phyloP scores from a whole-genome alignment of 345 rosid genomes.

The Citrus cavaleriei region DNA sequence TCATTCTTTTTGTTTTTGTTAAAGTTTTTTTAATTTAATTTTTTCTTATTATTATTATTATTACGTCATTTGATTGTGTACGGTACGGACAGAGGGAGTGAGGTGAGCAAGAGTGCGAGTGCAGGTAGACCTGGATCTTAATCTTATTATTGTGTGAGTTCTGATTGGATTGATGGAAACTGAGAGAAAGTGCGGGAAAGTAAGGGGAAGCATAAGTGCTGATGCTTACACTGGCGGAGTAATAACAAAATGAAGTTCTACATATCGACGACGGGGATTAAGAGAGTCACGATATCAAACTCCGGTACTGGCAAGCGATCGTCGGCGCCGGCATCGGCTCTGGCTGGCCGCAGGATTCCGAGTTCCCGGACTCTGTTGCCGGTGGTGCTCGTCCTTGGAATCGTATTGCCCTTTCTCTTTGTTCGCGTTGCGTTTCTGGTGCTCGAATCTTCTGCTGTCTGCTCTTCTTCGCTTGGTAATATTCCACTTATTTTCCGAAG shows the following conservation, averaged over 20 bases:
- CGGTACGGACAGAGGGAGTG: constrained; percentile 1
- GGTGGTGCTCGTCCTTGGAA: constrained; percentile 50
- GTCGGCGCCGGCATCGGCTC: constrained; percentile 25
- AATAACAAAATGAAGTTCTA: constrained; percentile 52
- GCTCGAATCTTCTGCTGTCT: constrained; percentile 69
- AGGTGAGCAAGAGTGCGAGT: not conserved
- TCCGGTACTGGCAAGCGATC: constrained; percentile 35
- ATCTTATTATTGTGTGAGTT: not conserved
- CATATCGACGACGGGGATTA: constrained; percentile 65
- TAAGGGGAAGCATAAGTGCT: not conserved
- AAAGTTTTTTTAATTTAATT: not conserved
- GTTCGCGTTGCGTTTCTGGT: constrained; percentile 68
- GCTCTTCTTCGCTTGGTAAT: constrained; percentile 57
- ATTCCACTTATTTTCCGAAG: too few species aligned
- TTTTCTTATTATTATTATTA: not conserved
- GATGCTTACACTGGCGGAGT: not conserved
- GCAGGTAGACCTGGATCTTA: constrained; percentile 8
- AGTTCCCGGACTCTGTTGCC: constrained; percentile 47
- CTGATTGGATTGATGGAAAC: constrained; percentile 32
- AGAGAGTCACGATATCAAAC: constrained; percentile 57
- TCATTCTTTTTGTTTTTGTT: not conserved
- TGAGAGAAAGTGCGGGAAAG: constrained; percentile 18
- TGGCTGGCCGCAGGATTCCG: constrained; percentile 44
- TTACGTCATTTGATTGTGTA: not conserved
- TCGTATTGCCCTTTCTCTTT: constrained; percentile 60